Conservation (phyloP, 441 rosid species). For the Eutrema salsugineum region DNA sequence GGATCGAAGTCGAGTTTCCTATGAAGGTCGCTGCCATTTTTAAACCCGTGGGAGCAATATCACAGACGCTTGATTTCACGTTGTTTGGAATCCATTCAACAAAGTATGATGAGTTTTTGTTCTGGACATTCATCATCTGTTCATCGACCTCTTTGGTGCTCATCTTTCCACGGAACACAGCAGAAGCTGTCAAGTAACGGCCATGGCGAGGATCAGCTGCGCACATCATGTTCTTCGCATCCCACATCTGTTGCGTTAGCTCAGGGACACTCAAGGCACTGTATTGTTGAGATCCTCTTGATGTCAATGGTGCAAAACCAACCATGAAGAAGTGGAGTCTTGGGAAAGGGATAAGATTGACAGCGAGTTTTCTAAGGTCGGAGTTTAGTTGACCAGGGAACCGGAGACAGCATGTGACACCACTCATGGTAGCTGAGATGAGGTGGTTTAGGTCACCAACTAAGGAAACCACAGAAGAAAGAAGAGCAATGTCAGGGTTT, state of each 20-base stretch:
- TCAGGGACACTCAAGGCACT: constrained; percentile 62
- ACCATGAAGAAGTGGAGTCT: constrained; percentile 79
- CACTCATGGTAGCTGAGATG: constrained; percentile 66
- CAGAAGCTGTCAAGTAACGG: constrained; percentile 90
- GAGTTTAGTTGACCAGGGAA: constrained; percentile 72
- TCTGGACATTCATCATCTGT: constrained; percentile 94
- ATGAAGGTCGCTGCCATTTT: constrained; percentile 35
- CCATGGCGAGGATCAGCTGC: constrained; percentile 94
- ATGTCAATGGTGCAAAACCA: constrained; percentile 67
- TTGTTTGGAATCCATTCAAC: constrained; percentile 98
- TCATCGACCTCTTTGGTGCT: constrained; percentile 97
- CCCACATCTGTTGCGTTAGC: constrained; percentile 82
- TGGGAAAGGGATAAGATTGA: constrained; percentile 68
- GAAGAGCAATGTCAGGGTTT: constrained; percentile 1
- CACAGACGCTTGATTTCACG: constrained; percentile 91
- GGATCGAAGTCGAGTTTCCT: constrained; percentile 38
- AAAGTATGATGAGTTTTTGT: constrained; percentile 92
- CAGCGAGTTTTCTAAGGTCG: constrained; percentile 63
- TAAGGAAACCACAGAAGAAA: constrained; percentile 3
- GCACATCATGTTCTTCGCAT: constrained; percentile 90
- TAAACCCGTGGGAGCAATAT: constrained; percentile 65
- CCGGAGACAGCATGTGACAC: constrained; percentile 65
- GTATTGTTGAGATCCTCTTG: constrained; percentile 68
- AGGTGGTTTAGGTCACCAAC: constrained; percentile 68
- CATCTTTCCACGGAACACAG: constrained; percentile 94